Evolutionary conservation across 1,284 basidiomycete genomes (phyloP), one percentile per base, ranked within the genome.

Genomic region (Cystobasidiaceae sp.): DNA sequence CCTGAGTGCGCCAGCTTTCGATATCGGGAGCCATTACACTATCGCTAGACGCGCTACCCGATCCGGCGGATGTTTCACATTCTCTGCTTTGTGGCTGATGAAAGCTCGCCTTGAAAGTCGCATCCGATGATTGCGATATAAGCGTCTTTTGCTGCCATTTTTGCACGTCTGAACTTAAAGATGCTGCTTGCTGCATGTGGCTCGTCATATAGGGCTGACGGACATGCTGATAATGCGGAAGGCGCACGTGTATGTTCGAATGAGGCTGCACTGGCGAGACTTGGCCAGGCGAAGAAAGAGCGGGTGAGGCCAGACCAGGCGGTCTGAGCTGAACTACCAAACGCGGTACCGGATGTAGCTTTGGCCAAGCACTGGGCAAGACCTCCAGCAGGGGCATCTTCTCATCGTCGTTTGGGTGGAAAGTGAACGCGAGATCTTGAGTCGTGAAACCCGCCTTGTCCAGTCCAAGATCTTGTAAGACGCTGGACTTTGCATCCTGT

Each of bases 401-500:
- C 2, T 37, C 39, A 28, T 44, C 54, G 27, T 44, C 48, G 25
- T 15, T 27, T 32, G 48, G 49, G 30, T 62, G 48, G 30, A 49
- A 62, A 11, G 43, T 25, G 25, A 62, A 62, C 8, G 33, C 60
- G 28, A 62, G 30, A 33, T 62, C 50, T 30, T 43, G 21, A 17
- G 25, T 39, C 11, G 32, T n/a, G 25, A 27, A 15, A 6, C 41
- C 50, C 17, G 23, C 48, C 17, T 39, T 23, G 8, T 21, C 27
- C 25, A 62, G 41, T n/a, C 41, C 60, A 15, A 62, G 41, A 30
- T 62, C 60, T 2, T 49, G 13, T 21, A 49, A 30, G 23, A 43
- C 60, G n/a, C 39, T 62, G n/a, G 34, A 28, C 41, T 62, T 62
- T 5, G 60, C 60, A 15, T 62, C 60, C 60, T 62, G 39, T 11